Base-by-base conservation (phyloP, 225 moss, liverwort and hornwort species). In the Sphagnum contortum region DNA sequence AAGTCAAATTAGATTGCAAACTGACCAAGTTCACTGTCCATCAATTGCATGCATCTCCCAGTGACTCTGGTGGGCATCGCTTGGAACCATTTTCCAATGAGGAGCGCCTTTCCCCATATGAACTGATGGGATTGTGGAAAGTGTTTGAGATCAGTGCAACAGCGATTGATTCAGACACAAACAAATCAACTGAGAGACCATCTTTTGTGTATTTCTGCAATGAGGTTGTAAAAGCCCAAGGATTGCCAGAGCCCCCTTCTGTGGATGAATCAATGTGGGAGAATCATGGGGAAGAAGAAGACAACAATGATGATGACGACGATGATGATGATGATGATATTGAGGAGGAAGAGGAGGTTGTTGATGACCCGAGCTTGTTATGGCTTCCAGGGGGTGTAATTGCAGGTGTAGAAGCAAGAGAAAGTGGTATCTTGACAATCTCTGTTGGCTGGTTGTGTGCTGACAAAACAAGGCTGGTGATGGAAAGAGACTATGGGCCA, bases 361-460 rank as follows among this genome's bases (percentile, higher is more conserved):
- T 80, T 2, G 87, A 84, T 57, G 83, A 79, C 66, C 88, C 85
- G 47, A 65, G 66, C 64, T 73, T 86, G 65, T 74, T 88, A 52
- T 92, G 91, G 89, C 66, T 96, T 62, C 84, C 95, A 44, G 95
- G 90, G 49, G 84, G 88, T 5, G 72, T 92, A 9, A 85, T 87
- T 56, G 84, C 90, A 2, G 83, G 68, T 65, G 86, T 88, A 9
- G 79, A 76, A 69, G 70, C 87, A 0, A 78, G 76, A 57, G 86
- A 83, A 63, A 80, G 63, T 5, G 90, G 85, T 9, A 55, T 70
- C 29, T 73, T 95, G 69, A 88, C 89, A 8, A 79, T 95, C 65
- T 91, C 86, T 69, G 66, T 85, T 11, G 90, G 95, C 47, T 96
- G 95, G 95, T 70, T 90, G 46, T 84, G 83, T 66, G 86, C 82